Percentiles rank a stretch among this genome's conserved stretches.
These are phyloP conservation scores for Mayamaea pseudoterrestris DNA, from an alignment of 108 stramenopile species.

Conservation along the genomic window DNA sequence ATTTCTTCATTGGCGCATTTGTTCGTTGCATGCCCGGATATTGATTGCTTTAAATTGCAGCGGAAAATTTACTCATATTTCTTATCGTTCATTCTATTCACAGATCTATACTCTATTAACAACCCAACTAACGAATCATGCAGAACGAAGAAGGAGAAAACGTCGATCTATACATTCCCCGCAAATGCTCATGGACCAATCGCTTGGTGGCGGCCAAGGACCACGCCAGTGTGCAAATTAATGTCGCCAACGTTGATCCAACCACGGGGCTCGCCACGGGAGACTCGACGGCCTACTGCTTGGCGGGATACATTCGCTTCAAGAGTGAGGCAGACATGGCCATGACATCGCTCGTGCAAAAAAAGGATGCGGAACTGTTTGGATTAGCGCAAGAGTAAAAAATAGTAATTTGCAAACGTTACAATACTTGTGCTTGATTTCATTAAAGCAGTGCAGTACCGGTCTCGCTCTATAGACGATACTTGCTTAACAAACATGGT, in stretches of 20 bases:
- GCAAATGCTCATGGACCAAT: conserved; percentile 97
- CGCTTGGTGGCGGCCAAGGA: conserved; percentile 90
- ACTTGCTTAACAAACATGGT: no score
- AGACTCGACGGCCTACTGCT: conserved; percentile 64
- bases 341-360: conserved; percentile 58
- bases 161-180: conserved; percentile 96
- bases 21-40: no score
- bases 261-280: conserved; percentile 84
- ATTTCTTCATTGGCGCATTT: no score
- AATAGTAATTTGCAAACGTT: no score
- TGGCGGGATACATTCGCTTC: conserved; percentile 89
- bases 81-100: neutral
- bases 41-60: conserved; percentile 2
- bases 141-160: conserved; percentile 93
- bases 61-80: neutral
- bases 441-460: no score
- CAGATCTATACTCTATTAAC: conserved; percentile 1
- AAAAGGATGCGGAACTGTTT: conserved; percentile 43
- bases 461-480: no score
- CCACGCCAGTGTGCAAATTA: conserved; percentile 91
- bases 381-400: neutral
- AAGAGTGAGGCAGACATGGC: conserved; percentile 90
- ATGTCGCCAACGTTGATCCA: conserved; percentile 94
- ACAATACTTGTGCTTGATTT: no score
- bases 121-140: no score